Percentiles rank a stretch among this genome's conserved stretches.
Evolutionary conservation across 257 asterid species (phyloP).

Genomic region (Nicotiana tabacum): DNA sequence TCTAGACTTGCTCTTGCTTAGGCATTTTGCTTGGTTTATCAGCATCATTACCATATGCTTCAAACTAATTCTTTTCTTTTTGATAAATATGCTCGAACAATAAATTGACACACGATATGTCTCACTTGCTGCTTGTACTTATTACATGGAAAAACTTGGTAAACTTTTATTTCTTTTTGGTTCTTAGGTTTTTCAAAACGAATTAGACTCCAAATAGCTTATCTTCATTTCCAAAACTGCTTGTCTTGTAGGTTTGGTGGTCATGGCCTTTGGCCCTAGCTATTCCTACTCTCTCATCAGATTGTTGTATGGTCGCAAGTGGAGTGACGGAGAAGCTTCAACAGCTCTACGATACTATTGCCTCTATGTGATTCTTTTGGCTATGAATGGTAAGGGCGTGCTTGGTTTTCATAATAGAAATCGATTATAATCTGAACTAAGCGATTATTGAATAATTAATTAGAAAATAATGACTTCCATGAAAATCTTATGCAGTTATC

Average conservation of each 20-base stretch:
- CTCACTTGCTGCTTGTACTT: not conserved
- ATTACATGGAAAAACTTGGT: not conserved
- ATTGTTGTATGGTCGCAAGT: constrained; percentile 76
- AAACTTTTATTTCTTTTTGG: not conserved
- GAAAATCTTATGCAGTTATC: too few relatives aligned
- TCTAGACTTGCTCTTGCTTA: not conserved
- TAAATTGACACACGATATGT: not conserved
- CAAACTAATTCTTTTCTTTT: not conserved
- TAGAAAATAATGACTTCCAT: too few relatives aligned
- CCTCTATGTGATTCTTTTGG: constrained; percentile 75
- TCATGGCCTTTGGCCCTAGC: constrained; percentile 92
- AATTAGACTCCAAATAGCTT: not conserved
- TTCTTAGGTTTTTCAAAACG: not conserved
- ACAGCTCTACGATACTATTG: constrained; percentile 73
- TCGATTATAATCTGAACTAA: not conserved
- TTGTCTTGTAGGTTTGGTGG: constrained; percentile 58
- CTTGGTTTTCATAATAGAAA: not conserved
- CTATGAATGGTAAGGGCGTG: constrained; percentile 73
- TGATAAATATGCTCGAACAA: not conserved
- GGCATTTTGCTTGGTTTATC: not conserved
- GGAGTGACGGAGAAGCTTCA: constrained; percentile 99
- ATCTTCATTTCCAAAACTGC: not conserved
- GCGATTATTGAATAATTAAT: not conserved
- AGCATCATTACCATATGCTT: not conserved
- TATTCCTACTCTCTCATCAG: constrained; percentile 91